Evolutionary conservation across 805 yeast species (phyloP).

Genomic region (Scheffersomyces coipomensis): DNA sequence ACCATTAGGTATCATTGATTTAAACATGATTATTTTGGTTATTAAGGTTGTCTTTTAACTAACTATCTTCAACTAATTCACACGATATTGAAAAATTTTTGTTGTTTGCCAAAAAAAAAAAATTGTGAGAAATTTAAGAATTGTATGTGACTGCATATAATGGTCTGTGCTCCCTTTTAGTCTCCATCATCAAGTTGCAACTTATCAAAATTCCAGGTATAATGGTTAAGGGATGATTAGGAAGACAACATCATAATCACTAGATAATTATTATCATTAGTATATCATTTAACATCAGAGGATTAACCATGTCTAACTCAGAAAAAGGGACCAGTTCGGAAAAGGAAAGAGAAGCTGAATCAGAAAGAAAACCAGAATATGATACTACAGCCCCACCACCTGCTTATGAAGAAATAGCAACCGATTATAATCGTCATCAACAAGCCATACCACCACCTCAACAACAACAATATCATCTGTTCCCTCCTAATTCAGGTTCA

Average conservation of each 20-base stretch:
- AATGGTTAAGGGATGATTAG: too few relatives aligned
- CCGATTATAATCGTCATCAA: conserved; percentile 6
- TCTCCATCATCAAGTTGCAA: too few relatives aligned
- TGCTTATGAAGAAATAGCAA: not conserved
- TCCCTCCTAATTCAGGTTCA: not conserved
- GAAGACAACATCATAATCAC: too few relatives aligned
- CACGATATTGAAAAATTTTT: not conserved
- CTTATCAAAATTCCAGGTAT: too few relatives aligned
- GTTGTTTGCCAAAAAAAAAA: not conserved
- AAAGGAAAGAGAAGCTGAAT: not conserved
- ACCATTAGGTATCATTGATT: too few relatives aligned
- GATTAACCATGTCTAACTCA: not conserved
- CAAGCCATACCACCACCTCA: conserved; percentile 2
- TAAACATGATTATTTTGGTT: conserved; percentile 2
- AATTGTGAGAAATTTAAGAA: too few relatives aligned
- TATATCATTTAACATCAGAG: too few relatives aligned
- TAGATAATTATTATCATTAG: too few relatives aligned
- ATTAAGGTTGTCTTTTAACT: not conserved
- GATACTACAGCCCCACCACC: not conserved
- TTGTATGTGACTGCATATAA: too few relatives aligned
- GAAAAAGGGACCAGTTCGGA: too few relatives aligned
- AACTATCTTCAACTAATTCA: too few relatives aligned
- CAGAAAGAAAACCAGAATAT: not conserved
- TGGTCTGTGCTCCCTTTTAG: too few relatives aligned
- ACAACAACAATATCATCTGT: conserved; percentile 3